These are phyloP conservation scores for Phytophthora constricta DNA, from an alignment of 352 stramenopile species.

Conservation along the genomic window DNA sequence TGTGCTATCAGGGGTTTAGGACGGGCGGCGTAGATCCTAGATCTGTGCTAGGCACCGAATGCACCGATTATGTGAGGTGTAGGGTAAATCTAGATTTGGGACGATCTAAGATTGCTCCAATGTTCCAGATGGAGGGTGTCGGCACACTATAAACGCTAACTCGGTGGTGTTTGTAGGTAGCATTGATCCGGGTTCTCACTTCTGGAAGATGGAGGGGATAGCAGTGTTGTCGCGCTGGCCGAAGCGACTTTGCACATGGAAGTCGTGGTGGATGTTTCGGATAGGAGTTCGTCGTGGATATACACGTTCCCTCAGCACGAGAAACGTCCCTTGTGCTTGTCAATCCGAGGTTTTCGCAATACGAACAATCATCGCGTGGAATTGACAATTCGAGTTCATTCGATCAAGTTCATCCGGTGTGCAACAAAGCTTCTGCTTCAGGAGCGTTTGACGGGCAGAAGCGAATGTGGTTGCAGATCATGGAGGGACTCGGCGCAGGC, in stretches of 20 bases:
- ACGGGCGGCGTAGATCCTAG: too few species aligned
- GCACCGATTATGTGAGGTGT: too few species aligned
- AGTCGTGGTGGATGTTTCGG: slow-evolving; percentile 40
- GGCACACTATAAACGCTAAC: too few species aligned
- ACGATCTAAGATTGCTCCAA: too few species aligned
- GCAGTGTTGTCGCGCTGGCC: not conserved
- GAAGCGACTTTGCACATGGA: slow-evolving; percentile 50
- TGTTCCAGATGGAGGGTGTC: too few species aligned
- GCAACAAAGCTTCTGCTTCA: slow-evolving; percentile 38
- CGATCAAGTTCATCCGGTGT: slow-evolving; percentile 33
- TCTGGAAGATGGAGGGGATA: slow-evolving; percentile 51
- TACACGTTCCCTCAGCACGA: slow-evolving; percentile 16
- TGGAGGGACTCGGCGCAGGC: slow-evolving; percentile 31
- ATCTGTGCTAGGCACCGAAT: too few species aligned
- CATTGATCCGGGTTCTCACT: slow-evolving; percentile 57
- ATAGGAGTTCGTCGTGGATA: slow-evolving; percentile 28
- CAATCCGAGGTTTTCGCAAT: slow-evolving; percentile 23
- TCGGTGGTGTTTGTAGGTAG: too few species aligned
- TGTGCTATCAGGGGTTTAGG: too few species aligned
- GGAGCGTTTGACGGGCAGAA: slow-evolving; percentile 60
- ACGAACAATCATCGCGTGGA: not conserved
- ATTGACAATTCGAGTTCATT: not conserved
- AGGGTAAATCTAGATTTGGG: too few species aligned
- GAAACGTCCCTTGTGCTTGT: slow-evolving; percentile 33
- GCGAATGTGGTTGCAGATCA: slow-evolving; percentile 68